Base-by-base conservation (phyloP, 768 basidiomycete species). In the Bullera alba region DNA sequence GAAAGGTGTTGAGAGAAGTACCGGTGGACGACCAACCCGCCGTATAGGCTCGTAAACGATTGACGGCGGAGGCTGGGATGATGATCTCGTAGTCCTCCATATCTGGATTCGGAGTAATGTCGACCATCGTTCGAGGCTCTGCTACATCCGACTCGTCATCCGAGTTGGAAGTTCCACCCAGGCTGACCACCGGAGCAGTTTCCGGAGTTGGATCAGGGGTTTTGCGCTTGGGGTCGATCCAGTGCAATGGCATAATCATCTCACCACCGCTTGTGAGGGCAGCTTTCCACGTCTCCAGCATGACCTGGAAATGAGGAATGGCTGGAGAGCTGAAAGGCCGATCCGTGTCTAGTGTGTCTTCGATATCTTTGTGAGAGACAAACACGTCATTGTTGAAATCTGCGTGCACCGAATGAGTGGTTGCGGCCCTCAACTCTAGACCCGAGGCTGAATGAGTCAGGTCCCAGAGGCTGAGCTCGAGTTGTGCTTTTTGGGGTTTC, bases 381-480 rank as follows among this genome's bases (percentile, higher is more conserved):
- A 21, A 45, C 22, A 14, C 43, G 21, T 41, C 21, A 22, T 21
- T 22, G n/a, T 12, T 25, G 16, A n/a, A 15, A 4, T 21, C 23
- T 28, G 36, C 5, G 46, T 4, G 22, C n/a, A 35, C 5, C 29
- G 15, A 5, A 42, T 29, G 42, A 12, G 51, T 47, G 25, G 43
- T 50, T 14, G 54, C 58, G 5, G 53, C 53, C 25, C 58, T 42
- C 16, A 66, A 42, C 25, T 61, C 61, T 42, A 52, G 48, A 17
- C 60, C 58, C 17, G 43, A 44, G 3, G 64, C 56, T 2, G 59
- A 58, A 25, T 63, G 53, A 34, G 48, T 36, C 6, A 67, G 54
- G 38, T 67, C 53, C 61, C 65, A 67, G 57, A 67, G 50, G 7
- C 59, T 34, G 14, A 67, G 39, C 38, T 67, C 65, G 17, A 67